Percentiles rank a stretch among this genome's conserved stretches.
Evolutionary conservation across 371 early-diverging fungal genomes (phyloP).

Genomic region (Coemansia sp.): DNA sequence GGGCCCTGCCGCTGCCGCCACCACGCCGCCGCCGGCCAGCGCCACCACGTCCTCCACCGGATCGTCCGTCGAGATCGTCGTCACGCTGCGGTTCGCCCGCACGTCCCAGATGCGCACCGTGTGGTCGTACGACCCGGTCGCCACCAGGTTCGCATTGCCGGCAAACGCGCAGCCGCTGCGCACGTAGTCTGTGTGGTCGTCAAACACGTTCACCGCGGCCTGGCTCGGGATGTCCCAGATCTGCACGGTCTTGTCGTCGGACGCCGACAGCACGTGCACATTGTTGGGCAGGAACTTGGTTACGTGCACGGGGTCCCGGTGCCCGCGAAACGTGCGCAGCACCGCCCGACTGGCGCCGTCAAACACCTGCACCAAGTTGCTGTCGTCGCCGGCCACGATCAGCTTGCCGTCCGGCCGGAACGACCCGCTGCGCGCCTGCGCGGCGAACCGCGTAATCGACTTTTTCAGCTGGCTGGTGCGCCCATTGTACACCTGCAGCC

Average conservation of each 20-base stretch:
- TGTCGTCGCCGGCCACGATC: conserved; percentile 89
- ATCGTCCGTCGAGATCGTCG: conserved; percentile 80
- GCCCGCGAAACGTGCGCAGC: conserved; percentile 81
- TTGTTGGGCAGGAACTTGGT: conserved; percentile 77
- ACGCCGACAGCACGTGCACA: conserved; percentile 79
- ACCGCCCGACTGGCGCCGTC: conserved; percentile 79
- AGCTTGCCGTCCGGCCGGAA: conserved; percentile 88
- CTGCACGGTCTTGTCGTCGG: conserved; percentile 88
- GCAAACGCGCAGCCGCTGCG: conserved; percentile 69
- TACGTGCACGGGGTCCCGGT: conserved; percentile 80
- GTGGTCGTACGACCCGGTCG: conserved; percentile 94
- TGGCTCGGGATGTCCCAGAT: conserved; percentile 93
- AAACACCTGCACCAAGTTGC: conserved; percentile 84
- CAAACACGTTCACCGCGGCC: conserved; percentile 67
- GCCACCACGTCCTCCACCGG: conserved; percentile 87
- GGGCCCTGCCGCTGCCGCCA: conserved; percentile 65
- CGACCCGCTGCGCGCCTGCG: conserved; percentile 76
- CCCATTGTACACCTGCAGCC: conserved; percentile 88
- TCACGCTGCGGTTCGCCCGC: conserved; percentile 68
- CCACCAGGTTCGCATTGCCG: conserved; percentile 76
- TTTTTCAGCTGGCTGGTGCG: conserved; percentile 78
- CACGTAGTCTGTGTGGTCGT: conserved; percentile 89
- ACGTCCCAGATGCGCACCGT: conserved; percentile 91
- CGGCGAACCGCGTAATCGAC: conserved; percentile 89
- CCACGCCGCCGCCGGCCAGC: conserved; percentile 80